Evolutionary conservation across 208 protist species (phyloP), one percentile per base, ranked within the genome.

Genomic region (Trypanosoma mega): DNA sequence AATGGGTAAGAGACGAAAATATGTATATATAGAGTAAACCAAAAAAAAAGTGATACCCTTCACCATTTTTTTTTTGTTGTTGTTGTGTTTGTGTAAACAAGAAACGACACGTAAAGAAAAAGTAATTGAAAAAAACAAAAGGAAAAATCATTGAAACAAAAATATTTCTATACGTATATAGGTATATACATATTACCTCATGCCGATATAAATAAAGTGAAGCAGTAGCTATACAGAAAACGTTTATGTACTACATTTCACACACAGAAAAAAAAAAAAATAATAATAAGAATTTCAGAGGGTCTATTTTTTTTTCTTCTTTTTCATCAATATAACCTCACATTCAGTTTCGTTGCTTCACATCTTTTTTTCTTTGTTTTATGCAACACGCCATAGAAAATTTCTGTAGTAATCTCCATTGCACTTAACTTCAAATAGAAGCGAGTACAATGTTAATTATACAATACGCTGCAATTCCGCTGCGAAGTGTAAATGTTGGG

Each of bases 391-490:
- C n/a, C n/a, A n/a, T n/a, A n/a, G n/a, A n/a, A n/a, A n/a, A n/a
- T n/a, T n/a, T n/a, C n/a, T n/a, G n/a, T n/a, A n/a, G n/a, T n/a
- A n/a, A n/a, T n/a, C n/a, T n/a, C n/a, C n/a, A n/a, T n/a, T n/a
- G n/a, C n/a, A n/a, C n/a, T n/a, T n/a, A n/a, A n/a, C n/a, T n/a
- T n/a, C n/a, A n/a, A n/a, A n/a, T n/a, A n/a, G n/a, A n/a, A n/a
- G n/a, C n/a, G n/a, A n/a, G n/a, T n/a, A n/a, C 8, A 31, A 21
- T 51, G 21, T 62, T 1, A 46, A 27, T 66, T 82, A 93, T 18
- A 96, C 83, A 72, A 96, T 88, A 29, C 86, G 87, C 66, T 93
- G 87, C 31, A 94, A 50, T 41, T 91, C 87, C 4, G 77, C 82
- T 6, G 81, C 82, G 61, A 92, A 90, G 14, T 79, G 53, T 36